A percentile compares a stretch with the other conserved stretches of the same genome.
These are phyloP conservation scores for Schwanniomyces polymorphus DNA, from an alignment of 805 yeast species.

Conservation along the genomic window DNA sequence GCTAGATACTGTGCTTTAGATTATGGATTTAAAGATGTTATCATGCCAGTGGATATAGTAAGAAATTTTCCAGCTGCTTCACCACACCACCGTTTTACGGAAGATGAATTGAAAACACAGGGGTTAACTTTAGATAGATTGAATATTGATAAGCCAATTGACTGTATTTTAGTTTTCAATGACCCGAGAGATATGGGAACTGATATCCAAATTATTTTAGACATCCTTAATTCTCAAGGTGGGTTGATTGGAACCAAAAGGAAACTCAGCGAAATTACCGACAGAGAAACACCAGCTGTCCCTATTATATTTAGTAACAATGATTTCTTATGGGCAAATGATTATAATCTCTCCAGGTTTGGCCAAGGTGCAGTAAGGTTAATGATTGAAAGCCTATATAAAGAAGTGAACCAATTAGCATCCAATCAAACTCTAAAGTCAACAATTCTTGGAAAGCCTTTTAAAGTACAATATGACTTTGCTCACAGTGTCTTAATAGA, in stretches of 20 bases:
- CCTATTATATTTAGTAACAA: slow-evolving; percentile 81
- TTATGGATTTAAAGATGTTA: slow-evolving; percentile 78
- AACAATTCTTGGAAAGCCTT: slow-evolving; percentile 80
- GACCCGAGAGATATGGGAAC: slow-evolving; percentile 90
- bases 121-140: slow-evolving; percentile 29
- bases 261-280: slow-evolving; percentile 9
- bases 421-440: slow-evolving; percentile 40
- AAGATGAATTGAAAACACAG: slow-evolving; percentile 44
- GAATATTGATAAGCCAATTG: slow-evolving; percentile 47
- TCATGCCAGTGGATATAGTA: slow-evolving; percentile 72
- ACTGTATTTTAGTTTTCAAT: slow-evolving; percentile 79
- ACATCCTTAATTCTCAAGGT: slow-evolving; percentile 59
- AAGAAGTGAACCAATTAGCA: slow-evolving; percentile 48
- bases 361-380: slow-evolving; percentile 90
- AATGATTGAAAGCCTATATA: slow-evolving; percentile 59
- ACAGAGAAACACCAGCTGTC: slow-evolving; percentile 46
- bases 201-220: slow-evolving; percentile 76
- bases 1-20: slow-evolving; percentile 70
- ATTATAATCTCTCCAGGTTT: slow-evolving; percentile 71
- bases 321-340: slow-evolving; percentile 88
- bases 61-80: slow-evolving; percentile 56
- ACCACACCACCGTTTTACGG: slow-evolving; percentile 63
- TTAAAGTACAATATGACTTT: slow-evolving; percentile 72
- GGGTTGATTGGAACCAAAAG: slow-evolving; percentile 69
- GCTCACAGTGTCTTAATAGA: slow-evolving; percentile 71